These are phyloP conservation scores for Allomyces macrogynus DNA, from an alignment of 192 early-diverging fungal species.

Conservation along the genomic window DNA sequence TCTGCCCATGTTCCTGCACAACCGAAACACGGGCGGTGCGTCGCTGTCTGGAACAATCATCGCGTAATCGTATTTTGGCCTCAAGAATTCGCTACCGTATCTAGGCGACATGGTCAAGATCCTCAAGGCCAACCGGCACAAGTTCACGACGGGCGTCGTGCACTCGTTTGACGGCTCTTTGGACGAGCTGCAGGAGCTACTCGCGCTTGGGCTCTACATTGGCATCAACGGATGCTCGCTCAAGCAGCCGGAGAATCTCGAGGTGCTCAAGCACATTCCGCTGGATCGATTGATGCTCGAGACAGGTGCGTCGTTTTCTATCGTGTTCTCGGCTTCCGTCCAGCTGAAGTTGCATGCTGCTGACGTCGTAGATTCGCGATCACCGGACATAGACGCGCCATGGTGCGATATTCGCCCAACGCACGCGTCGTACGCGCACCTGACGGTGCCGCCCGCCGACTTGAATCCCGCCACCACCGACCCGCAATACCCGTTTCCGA, in stretches of 20 bases:
- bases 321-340: neutral
- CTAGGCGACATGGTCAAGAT: constrained; percentile 7
- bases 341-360: neutral
- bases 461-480: neutral
- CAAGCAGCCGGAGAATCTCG: constrained; percentile 69
- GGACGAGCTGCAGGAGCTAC: constrained; percentile 35
- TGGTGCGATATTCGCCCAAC: constrained; percentile 80
- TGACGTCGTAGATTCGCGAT: constrained; percentile 1
- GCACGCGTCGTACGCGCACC: constrained; percentile 50
- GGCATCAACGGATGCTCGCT: constrained; percentile 94
- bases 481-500: neutral
- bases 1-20: constrained; percentile 84
- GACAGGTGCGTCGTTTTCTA: constrained; percentile 29
- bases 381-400: constrained; percentile 41
- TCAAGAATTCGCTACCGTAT: neutral
- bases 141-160: constrained; percentile 52
- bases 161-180: constrained; percentile 72
- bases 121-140: constrained; percentile 34
- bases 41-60: constrained; percentile 23
- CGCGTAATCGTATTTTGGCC: neutral
- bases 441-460: constrained; percentile 14
- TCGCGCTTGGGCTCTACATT: constrained; percentile 56
- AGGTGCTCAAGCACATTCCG: constrained; percentile 49
- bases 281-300: constrained; percentile 70
- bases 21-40: constrained; percentile 58